Evolutionary conservation across 2,329 filamentous ascomycete genomes (phyloP).

Genomic region (Tolypocladium pustulatum): DNA sequence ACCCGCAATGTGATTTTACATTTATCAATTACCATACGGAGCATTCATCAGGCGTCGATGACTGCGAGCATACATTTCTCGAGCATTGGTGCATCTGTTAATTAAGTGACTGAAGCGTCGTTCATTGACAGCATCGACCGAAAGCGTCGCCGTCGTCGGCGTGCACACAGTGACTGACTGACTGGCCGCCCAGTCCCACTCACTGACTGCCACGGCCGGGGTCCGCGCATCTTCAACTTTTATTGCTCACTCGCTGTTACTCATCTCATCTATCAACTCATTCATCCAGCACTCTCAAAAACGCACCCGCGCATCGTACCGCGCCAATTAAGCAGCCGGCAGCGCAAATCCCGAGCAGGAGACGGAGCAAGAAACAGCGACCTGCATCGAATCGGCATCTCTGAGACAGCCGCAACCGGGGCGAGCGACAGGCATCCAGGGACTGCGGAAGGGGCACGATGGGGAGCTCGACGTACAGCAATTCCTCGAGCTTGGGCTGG

Average conservation of each 20-base stretch:
- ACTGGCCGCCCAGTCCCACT: not conserved
- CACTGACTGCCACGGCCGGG: not conserved
- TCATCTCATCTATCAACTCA: not conserved
- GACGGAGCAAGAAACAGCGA: not conserved
- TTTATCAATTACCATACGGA: not conserved
- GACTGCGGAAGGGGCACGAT: constrained; percentile 8
- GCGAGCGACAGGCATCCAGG: not conserved
- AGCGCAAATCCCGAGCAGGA: not conserved
- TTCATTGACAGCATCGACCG: not conserved
- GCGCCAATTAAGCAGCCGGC: not conserved
- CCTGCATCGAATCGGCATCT: not conserved
- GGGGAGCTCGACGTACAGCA: constrained; percentile 22
- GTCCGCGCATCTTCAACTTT: not conserved
- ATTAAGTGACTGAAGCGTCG: not conserved
- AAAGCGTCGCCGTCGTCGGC: not conserved
- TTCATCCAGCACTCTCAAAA: not conserved
- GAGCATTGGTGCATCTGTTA: not conserved
- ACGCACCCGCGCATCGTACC: not conserved
- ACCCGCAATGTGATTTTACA: too few species aligned
- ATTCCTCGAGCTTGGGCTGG: constrained; percentile 47
- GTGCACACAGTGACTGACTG: too few species aligned
- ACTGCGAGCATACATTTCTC: not conserved
- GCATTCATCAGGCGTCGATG: not conserved
- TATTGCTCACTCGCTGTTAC: not conserved
- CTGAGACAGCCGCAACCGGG: not conserved